Evolutionary conservation across 1,139 yeast genomes (phyloP), one percentile per base, ranked within the genome.

Genomic region (Geotrichum restrictum): DNA sequence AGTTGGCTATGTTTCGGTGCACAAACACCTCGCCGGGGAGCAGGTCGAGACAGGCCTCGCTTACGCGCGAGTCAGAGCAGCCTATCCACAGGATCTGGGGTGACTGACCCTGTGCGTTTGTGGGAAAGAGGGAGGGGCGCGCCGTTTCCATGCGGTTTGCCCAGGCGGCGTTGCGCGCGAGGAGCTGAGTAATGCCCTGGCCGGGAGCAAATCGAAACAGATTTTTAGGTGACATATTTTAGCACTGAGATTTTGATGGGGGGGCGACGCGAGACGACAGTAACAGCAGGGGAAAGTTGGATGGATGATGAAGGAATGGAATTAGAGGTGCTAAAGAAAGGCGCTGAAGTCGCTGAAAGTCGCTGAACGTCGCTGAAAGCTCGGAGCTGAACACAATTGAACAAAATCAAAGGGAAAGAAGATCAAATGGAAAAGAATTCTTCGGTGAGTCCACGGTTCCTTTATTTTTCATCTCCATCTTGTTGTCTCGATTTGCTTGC

Each of bases 1-100:
- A 78, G 69, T 93, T 93, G 53, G 96, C 98, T 57, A 93, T 87
- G 64, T 89, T 89, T 66, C 96, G 81, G 68, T 88, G 91, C n/a
- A 93, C 88, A 73, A 93, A 91, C 10, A 89, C 80, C 69, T 91
- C 98, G 46, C 98, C 98, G 1, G 98, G 98, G 3, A 70, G 65
- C 54, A 85, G 73, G 34, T 91, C 91, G 52, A 93, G 72, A 61
- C 89, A 83, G 44, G 75, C 75, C 62, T 93, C 97, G 51, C 91
- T 87, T 55, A 87, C 88, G 61, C 98, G 82, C 11, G 97, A 88
- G 69, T 93, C 98, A 4, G 95, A 83, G 69, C 98, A 93, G 3
- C 98, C 97, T 57, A 93, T 85, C 95, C 97, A 91, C 53, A 93
- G 74, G 10, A 97, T 88, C 69, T 89, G 95, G 18, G 98, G 98